These are phyloP conservation scores for Ascochyta pisi DNA, from an alignment of 2,329 filamentous ascomycete species.

Conservation along the genomic window DNA sequence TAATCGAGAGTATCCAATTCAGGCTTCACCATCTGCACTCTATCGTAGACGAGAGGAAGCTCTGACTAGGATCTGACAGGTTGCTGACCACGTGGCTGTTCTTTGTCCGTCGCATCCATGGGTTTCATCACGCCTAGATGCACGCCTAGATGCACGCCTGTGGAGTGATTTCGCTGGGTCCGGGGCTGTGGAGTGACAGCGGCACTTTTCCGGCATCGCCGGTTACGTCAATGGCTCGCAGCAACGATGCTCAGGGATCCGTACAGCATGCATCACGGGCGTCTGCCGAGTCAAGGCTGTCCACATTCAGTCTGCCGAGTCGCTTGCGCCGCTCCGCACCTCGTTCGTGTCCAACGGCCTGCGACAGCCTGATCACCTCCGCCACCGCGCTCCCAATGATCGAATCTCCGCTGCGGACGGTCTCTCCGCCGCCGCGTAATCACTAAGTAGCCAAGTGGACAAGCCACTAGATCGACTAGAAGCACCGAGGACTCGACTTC, in stretches of 20 bases:
- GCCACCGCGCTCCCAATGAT: constrained; percentile 1
- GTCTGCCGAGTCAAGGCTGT: constrained; percentile 12
- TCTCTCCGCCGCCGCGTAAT: constrained; percentile 27
- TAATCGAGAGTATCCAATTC: neutral
- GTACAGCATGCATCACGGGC: constrained; percentile 11
- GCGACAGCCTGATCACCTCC: constrained; percentile 2
- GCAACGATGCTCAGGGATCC: constrained; percentile 6
- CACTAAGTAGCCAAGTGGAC: constrained; percentile 22
- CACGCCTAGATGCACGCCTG: constrained; percentile 10
- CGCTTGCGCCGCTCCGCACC: constrained; percentile 8
- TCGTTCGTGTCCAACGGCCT: neutral
- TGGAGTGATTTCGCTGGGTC: neutral
- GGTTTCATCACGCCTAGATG: neutral
- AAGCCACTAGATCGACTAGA: constrained; percentile 28
- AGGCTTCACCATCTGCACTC: neutral
- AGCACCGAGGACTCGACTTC: constrained; percentile 14
- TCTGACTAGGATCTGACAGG: neutral
- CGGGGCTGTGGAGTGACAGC: constrained; percentile 8
- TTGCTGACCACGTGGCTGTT: constrained; percentile 5
- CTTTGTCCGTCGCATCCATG: constrained; percentile 5
- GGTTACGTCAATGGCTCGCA: constrained; percentile 12
- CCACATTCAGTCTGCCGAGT: constrained; percentile 12
- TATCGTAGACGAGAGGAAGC: neutral
- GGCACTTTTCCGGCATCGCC: neutral
- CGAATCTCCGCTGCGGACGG: constrained; percentile 4